Percentiles rank a stretch among this genome's conserved stretches.
These are phyloP conservation scores for Batrachochytrium dendrobatidis DNA, from an alignment of 371 early-diverging fungal genomes.

Conservation along the genomic window DNA sequence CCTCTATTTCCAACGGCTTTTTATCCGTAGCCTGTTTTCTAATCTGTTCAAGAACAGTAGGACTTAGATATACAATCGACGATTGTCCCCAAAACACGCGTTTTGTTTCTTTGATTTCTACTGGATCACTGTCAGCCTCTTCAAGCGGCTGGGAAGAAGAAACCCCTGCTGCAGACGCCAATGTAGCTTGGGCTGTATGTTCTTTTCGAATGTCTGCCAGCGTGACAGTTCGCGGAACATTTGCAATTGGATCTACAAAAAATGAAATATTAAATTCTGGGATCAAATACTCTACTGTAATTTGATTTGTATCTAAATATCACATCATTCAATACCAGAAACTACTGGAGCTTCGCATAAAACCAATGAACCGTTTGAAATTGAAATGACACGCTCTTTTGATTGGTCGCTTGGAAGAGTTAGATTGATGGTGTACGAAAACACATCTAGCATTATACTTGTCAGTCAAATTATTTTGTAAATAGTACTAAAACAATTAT, in stretches of 20 bases:
- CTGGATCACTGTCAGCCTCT: neutral
- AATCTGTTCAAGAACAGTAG: slow-evolving; percentile 30
- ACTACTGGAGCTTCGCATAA: slow-evolving; percentile 21
- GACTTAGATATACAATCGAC: slow-evolving; percentile 33
- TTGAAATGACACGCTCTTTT: slow-evolving; percentile 22
- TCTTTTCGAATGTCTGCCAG: slow-evolving; percentile 4
- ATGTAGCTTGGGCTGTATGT: neutral
- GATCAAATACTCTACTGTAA: neutral
- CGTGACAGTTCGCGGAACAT: slow-evolving; percentile 9
- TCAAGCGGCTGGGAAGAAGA: slow-evolving; percentile 16
- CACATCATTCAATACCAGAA: slow-evolving; percentile 16
- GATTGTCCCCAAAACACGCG: slow-evolving; percentile 18
- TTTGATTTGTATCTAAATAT: too few species aligned
- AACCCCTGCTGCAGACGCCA: neutral
- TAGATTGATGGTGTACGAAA: slow-evolving; percentile 31
- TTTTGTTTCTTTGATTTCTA: slow-evolving; percentile 10
- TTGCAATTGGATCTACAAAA: slow-evolving; percentile 9
- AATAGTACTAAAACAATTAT: too few species aligned
- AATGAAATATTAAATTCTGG: neutral
- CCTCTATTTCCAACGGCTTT: slow-evolving; percentile 35
- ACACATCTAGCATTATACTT: slow-evolving; percentile 33
- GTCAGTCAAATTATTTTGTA: too few species aligned
- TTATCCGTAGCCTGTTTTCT: slow-evolving; percentile 31
- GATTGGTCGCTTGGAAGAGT: slow-evolving; percentile 28
- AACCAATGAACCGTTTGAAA: slow-evolving; percentile 27